These are phyloP conservation scores for Jatropha multifida DNA, from an alignment of 441 rosid genomes.

Conservation along the genomic window DNA sequence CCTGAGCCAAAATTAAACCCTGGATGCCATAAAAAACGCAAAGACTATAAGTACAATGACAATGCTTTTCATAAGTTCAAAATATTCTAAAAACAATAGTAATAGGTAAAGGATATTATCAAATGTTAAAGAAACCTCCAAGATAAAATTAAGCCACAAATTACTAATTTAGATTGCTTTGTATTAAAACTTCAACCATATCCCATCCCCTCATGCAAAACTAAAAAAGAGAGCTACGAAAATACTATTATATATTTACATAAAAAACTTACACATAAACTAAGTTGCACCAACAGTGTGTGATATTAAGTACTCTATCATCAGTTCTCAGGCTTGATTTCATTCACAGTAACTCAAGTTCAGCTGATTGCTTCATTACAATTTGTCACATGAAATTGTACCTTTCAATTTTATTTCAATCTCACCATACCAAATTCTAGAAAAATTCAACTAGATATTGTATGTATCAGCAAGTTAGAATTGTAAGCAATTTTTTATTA, in stretches of 20 bases:
- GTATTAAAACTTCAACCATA: neutral
- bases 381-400: neutral
- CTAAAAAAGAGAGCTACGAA: neutral
- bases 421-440: neutral
- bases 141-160: neutral
- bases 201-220: neutral
- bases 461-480: neutral
- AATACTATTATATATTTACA: neutral
- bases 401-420: neutral
- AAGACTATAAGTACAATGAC: neutral
- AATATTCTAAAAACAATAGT: neutral
- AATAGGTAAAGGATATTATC: neutral
- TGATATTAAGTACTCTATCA: neutral
- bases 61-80: neutral
- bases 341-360: neutral
- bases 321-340: neutral
- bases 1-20: constrained; percentile 69
- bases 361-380: neutral
- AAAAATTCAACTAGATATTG: neutral
- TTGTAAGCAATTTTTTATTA: neutral
- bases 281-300: neutral
- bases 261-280: neutral
- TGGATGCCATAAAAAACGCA: constrained; percentile 23
- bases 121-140: neutral
- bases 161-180: neutral